Percentiles rank a stretch among this genome's conserved stretches.
These are phyloP conservation scores for Solanum gandarillasii DNA, from an alignment of 257 asterid species.

Conservation along the genomic window DNA sequence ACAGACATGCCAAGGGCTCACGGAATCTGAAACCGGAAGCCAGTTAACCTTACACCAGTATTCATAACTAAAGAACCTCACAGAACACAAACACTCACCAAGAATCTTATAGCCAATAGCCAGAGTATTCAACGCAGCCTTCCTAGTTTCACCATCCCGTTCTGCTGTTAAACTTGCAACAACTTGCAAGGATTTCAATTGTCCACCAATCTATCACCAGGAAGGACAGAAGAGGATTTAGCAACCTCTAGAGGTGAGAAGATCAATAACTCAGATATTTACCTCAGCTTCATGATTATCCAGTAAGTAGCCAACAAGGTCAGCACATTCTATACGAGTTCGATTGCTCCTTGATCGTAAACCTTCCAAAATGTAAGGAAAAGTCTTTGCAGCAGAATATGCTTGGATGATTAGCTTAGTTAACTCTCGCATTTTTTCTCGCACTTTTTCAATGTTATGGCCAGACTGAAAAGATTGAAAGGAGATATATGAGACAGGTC, in stretches of 20 bases:
- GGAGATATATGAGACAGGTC: not conserved
- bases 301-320: conserved; percentile 85
- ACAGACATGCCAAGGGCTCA: not conserved
- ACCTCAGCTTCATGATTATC: conserved; percentile 90
- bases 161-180: conserved; percentile 97
- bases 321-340: conserved; percentile 88
- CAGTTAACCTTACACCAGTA: not conserved
- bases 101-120: conserved; percentile 94
- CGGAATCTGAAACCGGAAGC: not conserved
- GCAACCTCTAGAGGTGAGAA: not conserved
- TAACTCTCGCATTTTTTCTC: conserved; percentile 92
- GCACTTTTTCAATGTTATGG: conserved; percentile 85
- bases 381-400: conserved; percentile 81
- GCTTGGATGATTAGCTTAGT: conserved; percentile 65
- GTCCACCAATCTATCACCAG: conserved; percentile 62
- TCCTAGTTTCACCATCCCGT: conserved; percentile 93
- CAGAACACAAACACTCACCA: conserved; percentile 45
- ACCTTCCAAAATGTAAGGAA: conserved; percentile 91
- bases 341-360: conserved; percentile 92
- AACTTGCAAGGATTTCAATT: conserved; percentile 86
- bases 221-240: not conserved
- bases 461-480: conserved; percentile 57
- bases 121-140: conserved; percentile 85
- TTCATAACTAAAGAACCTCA: not conserved
- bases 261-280: not conserved